Evolutionary conservation across 1,284 basidiomycete genomes (phyloP).

Genomic region (Marasmius oreades): DNA sequence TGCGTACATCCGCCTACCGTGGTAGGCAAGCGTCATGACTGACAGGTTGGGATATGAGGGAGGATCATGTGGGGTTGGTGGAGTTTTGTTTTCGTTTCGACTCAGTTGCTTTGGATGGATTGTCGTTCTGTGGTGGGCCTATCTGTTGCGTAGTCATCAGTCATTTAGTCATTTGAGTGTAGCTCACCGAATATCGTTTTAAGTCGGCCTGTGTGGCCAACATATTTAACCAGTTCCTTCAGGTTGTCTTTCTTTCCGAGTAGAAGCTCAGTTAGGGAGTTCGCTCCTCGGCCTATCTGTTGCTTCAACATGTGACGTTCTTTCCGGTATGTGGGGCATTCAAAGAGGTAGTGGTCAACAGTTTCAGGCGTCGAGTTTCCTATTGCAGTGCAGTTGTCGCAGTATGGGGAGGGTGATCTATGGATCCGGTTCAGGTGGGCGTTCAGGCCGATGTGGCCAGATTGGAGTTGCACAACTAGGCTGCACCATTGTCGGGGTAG

Average conservation of each 20-base stretch:
- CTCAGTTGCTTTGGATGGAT: neutral
- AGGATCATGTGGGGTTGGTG: too few relatives aligned
- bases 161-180: neutral
- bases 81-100: neutral
- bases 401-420: constrained; percentile 13
- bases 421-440: constrained; percentile 18
- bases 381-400: constrained; percentile 13
- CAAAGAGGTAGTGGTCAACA: constrained; percentile 17
- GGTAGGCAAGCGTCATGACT: neutral
- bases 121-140: neutral
- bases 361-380: constrained; percentile 10
- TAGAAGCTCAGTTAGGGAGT: neutral
- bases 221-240: neutral
- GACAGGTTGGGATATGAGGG: neutral
- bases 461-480: constrained; percentile 23
- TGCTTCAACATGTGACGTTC: constrained; percentile 2
- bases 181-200: neutral
- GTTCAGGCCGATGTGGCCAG: constrained; percentile 20
- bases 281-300: neutral
- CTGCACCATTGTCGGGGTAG: constrained; percentile 18
- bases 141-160: neutral
- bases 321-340: constrained; percentile 13
- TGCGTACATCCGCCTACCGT: neutral
- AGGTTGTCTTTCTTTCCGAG: neutral
- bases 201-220: neutral